Percentiles rank a stretch among this genome's conserved stretches.
These are phyloP conservation scores for Trichaptum fuscoviolaceum DNA, from an alignment of 768 basidiomycete species.

Conservation along the genomic window DNA sequence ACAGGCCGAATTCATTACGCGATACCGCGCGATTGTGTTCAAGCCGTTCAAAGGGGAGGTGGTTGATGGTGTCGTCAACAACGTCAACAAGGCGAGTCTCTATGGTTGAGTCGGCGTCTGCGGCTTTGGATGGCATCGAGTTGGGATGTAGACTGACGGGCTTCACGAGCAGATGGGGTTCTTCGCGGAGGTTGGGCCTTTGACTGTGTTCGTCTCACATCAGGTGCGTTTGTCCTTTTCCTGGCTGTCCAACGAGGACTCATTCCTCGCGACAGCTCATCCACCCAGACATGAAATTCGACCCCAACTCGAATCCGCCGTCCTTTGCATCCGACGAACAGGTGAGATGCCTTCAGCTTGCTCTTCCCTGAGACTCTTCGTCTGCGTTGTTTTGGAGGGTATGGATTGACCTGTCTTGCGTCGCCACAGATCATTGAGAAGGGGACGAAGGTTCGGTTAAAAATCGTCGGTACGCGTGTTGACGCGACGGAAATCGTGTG, in stretches of 20 bases:
- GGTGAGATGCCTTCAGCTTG: slow-evolving; percentile 33
- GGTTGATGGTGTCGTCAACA: slow-evolving; percentile 92
- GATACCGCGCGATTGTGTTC: slow-evolving; percentile 96
- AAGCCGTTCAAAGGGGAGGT: slow-evolving; percentile 99
- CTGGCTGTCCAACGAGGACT: neutral
- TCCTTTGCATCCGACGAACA: slow-evolving; percentile 90
- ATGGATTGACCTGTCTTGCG: neutral
- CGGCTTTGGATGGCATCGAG: neutral
- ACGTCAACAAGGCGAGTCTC: slow-evolving; percentile 82
- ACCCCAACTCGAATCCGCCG: slow-evolving; percentile 95
- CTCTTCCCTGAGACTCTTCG: slow-evolving; percentile 9
- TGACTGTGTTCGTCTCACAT: slow-evolving; percentile 92
- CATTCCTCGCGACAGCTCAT: slow-evolving; percentile 55
- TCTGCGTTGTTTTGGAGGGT: neutral
- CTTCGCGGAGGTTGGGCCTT: slow-evolving; percentile 93
- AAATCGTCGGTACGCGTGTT: slow-evolving; percentile 97
- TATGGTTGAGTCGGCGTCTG: neutral
- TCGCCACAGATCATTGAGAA: slow-evolving; percentile 78
- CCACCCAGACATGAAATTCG: slow-evolving; percentile 90
- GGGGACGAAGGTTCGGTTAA: slow-evolving; percentile 85
- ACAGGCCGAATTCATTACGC: slow-evolving; percentile 92
- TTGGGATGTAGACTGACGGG: neutral
- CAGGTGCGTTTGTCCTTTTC: slow-evolving; percentile 52
- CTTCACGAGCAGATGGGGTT: slow-evolving; percentile 80
- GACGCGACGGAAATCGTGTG: slow-evolving; percentile 97